A percentile compares a stretch with the other conserved stretches of the same genome.
phyloP scores from a whole-genome alignment of 768 basidiomycete genomes.

The Brasilioporus rufonigricans region DNA sequence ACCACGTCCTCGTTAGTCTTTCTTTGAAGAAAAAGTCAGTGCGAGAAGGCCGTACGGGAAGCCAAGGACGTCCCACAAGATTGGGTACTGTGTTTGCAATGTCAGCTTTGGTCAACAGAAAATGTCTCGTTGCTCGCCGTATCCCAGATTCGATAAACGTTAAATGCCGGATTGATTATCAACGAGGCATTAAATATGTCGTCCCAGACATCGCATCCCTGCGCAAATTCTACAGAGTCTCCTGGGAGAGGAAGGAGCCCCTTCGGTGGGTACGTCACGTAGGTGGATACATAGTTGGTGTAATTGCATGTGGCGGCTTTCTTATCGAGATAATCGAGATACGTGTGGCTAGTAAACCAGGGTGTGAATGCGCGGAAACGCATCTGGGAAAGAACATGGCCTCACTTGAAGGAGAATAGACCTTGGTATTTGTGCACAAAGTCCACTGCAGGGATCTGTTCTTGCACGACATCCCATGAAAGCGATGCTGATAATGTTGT shows the following conservation, averaged over 20 bases:
- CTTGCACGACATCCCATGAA: slow-evolving; percentile 62
- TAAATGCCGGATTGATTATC: slow-evolving; percentile 68
- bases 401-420: slow-evolving; percentile 73
- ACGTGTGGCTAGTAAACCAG: slow-evolving; percentile 48
- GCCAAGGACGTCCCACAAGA: slow-evolving; percentile 79
- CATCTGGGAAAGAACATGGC: background rate
- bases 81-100: slow-evolving; percentile 42
- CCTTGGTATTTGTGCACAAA: slow-evolving; percentile 73
- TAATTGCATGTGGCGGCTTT: slow-evolving; percentile 59
- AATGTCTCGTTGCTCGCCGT: slow-evolving; percentile 36
- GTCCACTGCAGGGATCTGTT: slow-evolving; percentile 67
- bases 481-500: slow-evolving; percentile 42
- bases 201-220: slow-evolving; percentile 68
- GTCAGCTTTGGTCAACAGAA: background rate
- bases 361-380: background rate
- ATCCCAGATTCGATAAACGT: slow-evolving; percentile 77
- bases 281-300: slow-evolving; percentile 55
- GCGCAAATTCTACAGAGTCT: slow-evolving; percentile 41
- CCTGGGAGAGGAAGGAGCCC: slow-evolving; percentile 68
- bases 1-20: background rate
- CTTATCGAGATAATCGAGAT: slow-evolving; percentile 56
- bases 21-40: too few relatives aligned
- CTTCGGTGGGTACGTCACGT: slow-evolving; percentile 67
- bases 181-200: slow-evolving; percentile 61
- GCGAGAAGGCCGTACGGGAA: slow-evolving; percentile 58